These are phyloP conservation scores for Podila epigama DNA, from an alignment of 192 early-diverging fungal genomes.

Conservation along the genomic window DNA sequence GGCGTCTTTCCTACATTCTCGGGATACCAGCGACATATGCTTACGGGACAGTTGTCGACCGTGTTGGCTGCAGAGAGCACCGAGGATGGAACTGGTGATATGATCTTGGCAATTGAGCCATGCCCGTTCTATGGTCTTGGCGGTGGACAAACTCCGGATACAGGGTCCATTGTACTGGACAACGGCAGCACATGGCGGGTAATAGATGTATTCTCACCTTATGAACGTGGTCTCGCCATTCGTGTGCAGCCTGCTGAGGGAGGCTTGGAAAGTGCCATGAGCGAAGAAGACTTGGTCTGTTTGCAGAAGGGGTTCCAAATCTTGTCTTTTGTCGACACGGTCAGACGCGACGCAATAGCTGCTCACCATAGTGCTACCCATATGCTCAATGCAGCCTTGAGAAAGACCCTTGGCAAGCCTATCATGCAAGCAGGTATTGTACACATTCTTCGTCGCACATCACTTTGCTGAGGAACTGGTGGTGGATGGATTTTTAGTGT, in stretches of 20 bases:
- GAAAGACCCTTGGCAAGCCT: conserved; percentile 49
- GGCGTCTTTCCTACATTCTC: conserved; percentile 54
- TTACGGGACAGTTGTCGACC: conserved; percentile 48
- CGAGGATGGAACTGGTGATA: conserved; percentile 47
- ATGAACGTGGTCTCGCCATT: conserved; percentile 58
- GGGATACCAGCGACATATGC: conserved; percentile 55
- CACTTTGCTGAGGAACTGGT: neutral
- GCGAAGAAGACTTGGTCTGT: conserved; percentile 45
- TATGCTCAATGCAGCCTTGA: conserved; percentile 61
- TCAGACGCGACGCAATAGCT: conserved; percentile 52
- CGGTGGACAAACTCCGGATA: conserved; percentile 64
- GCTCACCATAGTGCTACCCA: conserved; percentile 69
- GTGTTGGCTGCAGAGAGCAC: conserved; percentile 39
- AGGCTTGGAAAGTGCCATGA: neutral
- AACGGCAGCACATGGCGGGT: conserved; percentile 55
- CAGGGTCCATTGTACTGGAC: conserved; percentile 44
- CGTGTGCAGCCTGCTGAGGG: conserved; percentile 26
- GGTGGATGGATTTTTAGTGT: too few relatives aligned
- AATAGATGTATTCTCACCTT: conserved; percentile 55
- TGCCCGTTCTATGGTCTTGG: conserved; percentile 69
- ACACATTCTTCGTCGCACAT: neutral
- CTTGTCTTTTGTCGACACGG: conserved; percentile 48
- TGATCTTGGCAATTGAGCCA: conserved; percentile 59
- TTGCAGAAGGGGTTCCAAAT: conserved; percentile 52
- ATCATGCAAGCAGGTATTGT: conserved; percentile 60